phyloP scores from a whole-genome alignment of 2,329 filamentous ascomycete genomes.

The Aplosporella prunicola region DNA sequence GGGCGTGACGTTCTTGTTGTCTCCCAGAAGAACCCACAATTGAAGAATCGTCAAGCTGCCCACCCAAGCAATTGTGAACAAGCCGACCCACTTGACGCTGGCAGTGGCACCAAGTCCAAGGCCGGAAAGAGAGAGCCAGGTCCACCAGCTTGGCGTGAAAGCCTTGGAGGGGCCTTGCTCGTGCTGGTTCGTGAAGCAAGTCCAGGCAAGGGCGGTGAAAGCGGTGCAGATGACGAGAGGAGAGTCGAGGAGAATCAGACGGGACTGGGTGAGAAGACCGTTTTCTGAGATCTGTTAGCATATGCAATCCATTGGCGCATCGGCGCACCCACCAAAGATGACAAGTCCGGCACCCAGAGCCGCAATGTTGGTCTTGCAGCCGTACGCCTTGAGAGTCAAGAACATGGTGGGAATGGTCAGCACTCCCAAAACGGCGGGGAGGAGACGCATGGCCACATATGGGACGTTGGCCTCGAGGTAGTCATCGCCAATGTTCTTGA shows the following conservation, averaged over 20 bases:
- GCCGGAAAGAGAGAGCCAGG: constrained; percentile 84
- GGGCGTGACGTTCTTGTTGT: constrained; percentile 72
- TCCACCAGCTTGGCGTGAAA: constrained; percentile 91
- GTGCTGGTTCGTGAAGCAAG: constrained; percentile 92
- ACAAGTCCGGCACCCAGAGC: constrained; percentile 75
- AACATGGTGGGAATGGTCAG: constrained; percentile 87
- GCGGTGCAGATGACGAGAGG: constrained; percentile 90
- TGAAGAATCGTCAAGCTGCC: constrained; percentile 82
- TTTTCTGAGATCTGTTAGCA: constrained; percentile 58
- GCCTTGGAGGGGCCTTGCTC: constrained; percentile 83
- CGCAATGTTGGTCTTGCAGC: constrained; percentile 79
- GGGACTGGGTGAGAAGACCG: constrained; percentile 86
- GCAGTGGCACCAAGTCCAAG: constrained; percentile 79
- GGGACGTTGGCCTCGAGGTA: constrained; percentile 91
- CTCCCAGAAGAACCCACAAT: constrained; percentile 89
- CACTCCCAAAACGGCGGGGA: constrained; percentile 83
- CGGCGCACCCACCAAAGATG: constrained; percentile 71
- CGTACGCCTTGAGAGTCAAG: constrained; percentile 80
- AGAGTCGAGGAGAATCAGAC: constrained; percentile 90
- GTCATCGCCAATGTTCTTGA: constrained; percentile 99
- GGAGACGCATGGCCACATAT: constrained; percentile 93
- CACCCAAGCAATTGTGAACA: constrained; percentile 98
- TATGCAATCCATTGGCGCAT: background rate
- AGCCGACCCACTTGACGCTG: constrained; percentile 97
- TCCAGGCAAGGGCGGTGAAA: constrained; percentile 81